Base-by-base conservation (phyloP, 2,329 filamentous ascomycete genomes). In the Penicillium rolfsii region DNA sequence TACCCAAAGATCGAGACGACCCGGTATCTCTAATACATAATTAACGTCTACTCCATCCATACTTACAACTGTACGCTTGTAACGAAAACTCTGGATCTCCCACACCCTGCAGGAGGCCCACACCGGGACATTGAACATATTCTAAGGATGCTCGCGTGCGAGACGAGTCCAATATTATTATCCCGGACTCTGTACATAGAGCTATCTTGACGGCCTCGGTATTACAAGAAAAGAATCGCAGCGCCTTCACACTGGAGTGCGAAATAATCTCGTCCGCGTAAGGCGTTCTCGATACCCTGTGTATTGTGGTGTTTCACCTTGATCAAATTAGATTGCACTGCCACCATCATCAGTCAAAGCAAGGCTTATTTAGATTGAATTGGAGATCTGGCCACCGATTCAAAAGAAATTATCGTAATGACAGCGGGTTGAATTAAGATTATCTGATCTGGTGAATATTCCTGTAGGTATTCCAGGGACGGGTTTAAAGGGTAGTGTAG, bases 1-100 rank as follows among this genome's bases (percentile, higher is more conserved):
- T 52, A 36, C 35, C 53, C 58, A 46, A 19, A 43, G 30, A 41
- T 35, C 50, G 19, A 45, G 33, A 40, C 41, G 7, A 46, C 54
- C 36, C 14, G 12, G 24, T 48, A 48, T 26, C 28, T 48, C 26
- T 12, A 5, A 16, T 48, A 48, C 45, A 48, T 30, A 24, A 22
- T 22, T 22, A 22, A 22, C 19, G 19, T 22, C 19, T 22, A 22
- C 19, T 22, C 19, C 3, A 26, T 48, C 28, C 12, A 14, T 14
- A 12, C 9, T 3, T 12, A 35, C 33, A 12, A 12, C 45, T 30
- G 14, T 30, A 30, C 12, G 41, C 19, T n/a, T 9, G 46, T 33
- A 19, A n/a, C 24, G 43, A 33, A 50, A 50, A 33, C n/a, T 9
- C 46, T 33, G 16, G 30, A 30, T 41, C 52, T 9, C 16, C 30